These are phyloP conservation scores for Cucurbita argyrosperma DNA, from an alignment of 306 rosid species.

Conservation along the genomic window DNA sequence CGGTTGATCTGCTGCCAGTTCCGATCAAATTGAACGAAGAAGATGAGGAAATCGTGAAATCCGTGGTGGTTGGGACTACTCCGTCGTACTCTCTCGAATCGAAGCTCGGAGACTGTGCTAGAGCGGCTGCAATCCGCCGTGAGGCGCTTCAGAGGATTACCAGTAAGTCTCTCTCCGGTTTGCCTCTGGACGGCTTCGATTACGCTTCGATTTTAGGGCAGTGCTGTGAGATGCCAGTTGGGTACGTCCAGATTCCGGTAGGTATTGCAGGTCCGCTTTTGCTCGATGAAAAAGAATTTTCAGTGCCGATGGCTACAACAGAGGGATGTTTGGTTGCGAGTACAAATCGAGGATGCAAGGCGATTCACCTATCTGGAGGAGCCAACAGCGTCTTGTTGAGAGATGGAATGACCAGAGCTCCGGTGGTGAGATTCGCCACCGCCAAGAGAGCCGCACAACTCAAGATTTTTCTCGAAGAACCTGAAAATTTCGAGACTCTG, in stretches of 20 bases:
- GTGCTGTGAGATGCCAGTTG: slow-evolving; percentile 95
- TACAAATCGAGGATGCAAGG: slow-evolving; percentile 80
- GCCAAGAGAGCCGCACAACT: slow-evolving; percentile 62
- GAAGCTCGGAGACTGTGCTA: slow-evolving; percentile 44
- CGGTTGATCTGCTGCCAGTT: slow-evolving; percentile 7
- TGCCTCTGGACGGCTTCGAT: slow-evolving; percentile 63
- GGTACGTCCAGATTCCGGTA: slow-evolving; percentile 71
- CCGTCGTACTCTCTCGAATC: slow-evolving; percentile 68
- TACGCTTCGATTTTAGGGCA: slow-evolving; percentile 70
- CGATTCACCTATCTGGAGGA: slow-evolving; percentile 68
- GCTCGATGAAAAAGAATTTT: slow-evolving; percentile 52
- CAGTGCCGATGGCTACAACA: slow-evolving; percentile 88
- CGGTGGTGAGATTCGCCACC: slow-evolving; percentile 53
- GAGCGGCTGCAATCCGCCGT: slow-evolving; percentile 55
- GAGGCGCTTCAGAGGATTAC: slow-evolving; percentile 45
- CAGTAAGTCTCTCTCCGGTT: slow-evolving; percentile 34
- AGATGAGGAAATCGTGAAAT: slow-evolving; percentile 41
- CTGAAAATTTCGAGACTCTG: slow-evolving; percentile 45
- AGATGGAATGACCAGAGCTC: slow-evolving; percentile 87
- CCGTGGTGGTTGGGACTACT: slow-evolving; percentile 39
- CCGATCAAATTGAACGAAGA: slow-evolving; percentile 7
- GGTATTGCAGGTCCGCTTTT: slow-evolving; percentile 80
- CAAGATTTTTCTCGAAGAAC: slow-evolving; percentile 59
- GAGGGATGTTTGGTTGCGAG: slow-evolving; percentile 84
- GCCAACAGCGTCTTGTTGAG: slow-evolving; percentile 45